Conservation (phyloP, 352 stramenopile genomes). For the Globisporangium splendens region DNA sequence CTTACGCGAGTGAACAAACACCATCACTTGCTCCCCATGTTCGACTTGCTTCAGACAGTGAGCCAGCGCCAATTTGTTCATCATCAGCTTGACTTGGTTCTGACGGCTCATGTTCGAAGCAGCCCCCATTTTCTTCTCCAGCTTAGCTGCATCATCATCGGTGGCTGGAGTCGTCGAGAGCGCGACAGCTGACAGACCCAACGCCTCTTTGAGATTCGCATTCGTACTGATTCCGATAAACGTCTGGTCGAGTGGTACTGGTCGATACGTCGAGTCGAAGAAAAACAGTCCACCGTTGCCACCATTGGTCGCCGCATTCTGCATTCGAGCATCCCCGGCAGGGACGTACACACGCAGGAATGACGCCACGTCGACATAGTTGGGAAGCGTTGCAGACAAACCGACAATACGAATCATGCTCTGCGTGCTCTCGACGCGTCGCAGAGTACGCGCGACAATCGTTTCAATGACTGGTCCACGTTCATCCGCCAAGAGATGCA, state of each 20-base stretch:
- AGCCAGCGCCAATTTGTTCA: slow-evolving; percentile 81
- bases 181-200: slow-evolving; percentile 41
- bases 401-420: slow-evolving; percentile 97
- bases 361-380: slow-evolving; percentile 97
- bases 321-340: slow-evolving; percentile 31
- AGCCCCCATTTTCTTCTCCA: slow-evolving; percentile 28
- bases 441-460: slow-evolving; percentile 97
- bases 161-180: slow-evolving; percentile 45
- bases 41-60: slow-evolving; percentile 69
- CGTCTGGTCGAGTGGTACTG: slow-evolving; percentile 97
- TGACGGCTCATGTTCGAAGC: slow-evolving; percentile 48
- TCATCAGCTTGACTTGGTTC: slow-evolving; percentile 68
- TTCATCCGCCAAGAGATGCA: slow-evolving; percentile 98
- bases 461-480: slow-evolving; percentile 98
- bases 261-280: slow-evolving; percentile 97
- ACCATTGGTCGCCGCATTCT: slow-evolving; percentile 75
- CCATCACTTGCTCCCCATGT: slow-evolving; percentile 92
- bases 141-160: slow-evolving; percentile 39
- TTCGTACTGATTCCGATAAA: slow-evolving; percentile 96
- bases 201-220: slow-evolving; percentile 58
- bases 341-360: slow-evolving; percentile 95
- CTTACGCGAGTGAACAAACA: slow-evolving; percentile 99
- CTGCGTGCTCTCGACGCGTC: slow-evolving; percentile 97
- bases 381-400: slow-evolving; percentile 98
- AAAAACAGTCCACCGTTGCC: slow-evolving; percentile 93